These are phyloP conservation scores for Dryadomyces sulphureus DNA, from an alignment of 2,329 filamentous ascomycete genomes.

Conservation along the genomic window DNA sequence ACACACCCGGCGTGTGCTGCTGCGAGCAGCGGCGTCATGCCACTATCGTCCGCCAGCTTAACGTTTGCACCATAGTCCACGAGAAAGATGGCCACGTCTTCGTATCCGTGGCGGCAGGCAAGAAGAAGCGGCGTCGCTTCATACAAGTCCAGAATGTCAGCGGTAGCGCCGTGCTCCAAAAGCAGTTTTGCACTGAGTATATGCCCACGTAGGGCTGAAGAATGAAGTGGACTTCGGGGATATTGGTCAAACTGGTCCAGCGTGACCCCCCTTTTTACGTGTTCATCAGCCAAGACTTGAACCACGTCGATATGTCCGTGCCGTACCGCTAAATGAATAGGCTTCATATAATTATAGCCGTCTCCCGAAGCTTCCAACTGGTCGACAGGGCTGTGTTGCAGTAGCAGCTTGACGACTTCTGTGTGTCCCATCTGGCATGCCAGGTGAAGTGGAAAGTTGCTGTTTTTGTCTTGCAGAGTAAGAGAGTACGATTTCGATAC, in stretches of 20 bases:
- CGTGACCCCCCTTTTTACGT: not conserved
- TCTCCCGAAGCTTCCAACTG: not conserved
- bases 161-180: not conserved
- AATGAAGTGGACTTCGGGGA: not conserved
- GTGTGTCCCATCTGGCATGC: not conserved
- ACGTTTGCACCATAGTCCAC: not conserved
- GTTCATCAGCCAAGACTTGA: not conserved
- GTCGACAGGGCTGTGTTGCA: not conserved
- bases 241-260: not conserved
- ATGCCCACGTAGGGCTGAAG: not conserved
- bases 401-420: not conserved
- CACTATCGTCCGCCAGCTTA: not conserved
- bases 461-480: not conserved
- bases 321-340: not conserved
- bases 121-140: not conserved
- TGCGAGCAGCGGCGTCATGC: not conserved
- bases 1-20: not conserved
- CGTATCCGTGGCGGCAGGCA: not conserved
- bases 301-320: not conserved
- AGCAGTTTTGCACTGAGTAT: not conserved
- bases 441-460: not conserved
- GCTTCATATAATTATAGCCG: not conserved
- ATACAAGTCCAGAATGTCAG: not conserved
- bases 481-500: not conserved
- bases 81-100: not conserved